A percentile compares a stretch with the other conserved stretches of the same genome.
Evolutionary conservation across 768 basidiomycete genomes (phyloP).

Genomic region (Podaxis sp.): DNA sequence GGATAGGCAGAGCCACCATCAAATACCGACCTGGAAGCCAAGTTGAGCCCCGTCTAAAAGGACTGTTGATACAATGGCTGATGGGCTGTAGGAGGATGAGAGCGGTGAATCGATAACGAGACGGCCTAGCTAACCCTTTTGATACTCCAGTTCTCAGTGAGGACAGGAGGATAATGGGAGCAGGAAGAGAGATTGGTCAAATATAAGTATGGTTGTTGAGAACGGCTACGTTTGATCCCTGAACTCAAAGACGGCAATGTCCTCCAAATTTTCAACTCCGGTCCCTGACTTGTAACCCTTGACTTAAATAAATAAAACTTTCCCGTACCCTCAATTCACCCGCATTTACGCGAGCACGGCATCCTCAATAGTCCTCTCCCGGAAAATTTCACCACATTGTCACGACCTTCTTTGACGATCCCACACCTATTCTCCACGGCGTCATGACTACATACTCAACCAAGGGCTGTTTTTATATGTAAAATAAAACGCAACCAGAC

Average conservation of each 20-base stretch:
- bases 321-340: constrained; percentile 9
- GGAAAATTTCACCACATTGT: constrained; percentile 4
- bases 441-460: constrained; percentile 9
- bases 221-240: constrained; percentile 39
- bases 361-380: not conserved
- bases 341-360: constrained; percentile 10
- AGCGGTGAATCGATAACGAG: constrained; percentile 16
- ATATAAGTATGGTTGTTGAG: constrained; percentile 42
- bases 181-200: constrained; percentile 27
- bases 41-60: constrained; percentile 68
- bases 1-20: constrained; percentile 20
- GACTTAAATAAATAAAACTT: constrained; percentile 6
- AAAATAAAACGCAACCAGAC: constrained; percentile 2
- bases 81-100: constrained; percentile 13
- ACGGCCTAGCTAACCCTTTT: constrained; percentile 41
- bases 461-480: constrained; percentile 10
- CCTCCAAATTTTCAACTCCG: constrained; percentile 50
- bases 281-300: constrained; percentile 22
- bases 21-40: constrained; percentile 58
- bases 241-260: constrained; percentile 44
- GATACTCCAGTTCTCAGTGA: constrained; percentile 34
- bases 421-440: constrained; percentile 6
- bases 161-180: constrained; percentile 31
- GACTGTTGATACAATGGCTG: constrained; percentile 75
- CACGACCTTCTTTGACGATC: not conserved